Evolutionary conservation across 2,329 filamentous ascomycete genomes (phyloP).

Genomic region (Plenodomus lindquistii): DNA sequence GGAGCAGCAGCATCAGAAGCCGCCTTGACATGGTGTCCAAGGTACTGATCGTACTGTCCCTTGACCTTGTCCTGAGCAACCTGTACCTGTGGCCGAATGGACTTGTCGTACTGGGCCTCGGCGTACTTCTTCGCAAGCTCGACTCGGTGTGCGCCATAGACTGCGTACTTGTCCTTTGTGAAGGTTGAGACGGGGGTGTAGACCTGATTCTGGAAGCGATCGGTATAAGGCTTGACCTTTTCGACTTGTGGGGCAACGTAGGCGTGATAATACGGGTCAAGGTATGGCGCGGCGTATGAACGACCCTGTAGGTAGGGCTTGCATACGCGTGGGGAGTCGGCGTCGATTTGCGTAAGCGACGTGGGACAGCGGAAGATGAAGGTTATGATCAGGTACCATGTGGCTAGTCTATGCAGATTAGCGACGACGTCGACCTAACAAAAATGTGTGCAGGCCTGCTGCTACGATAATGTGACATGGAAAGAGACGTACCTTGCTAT

Average conservation of each 20-base stretch:
- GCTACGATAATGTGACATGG: too few relatives aligned
- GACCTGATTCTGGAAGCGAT: slow-evolving; percentile 61
- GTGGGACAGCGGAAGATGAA: slow-evolving; percentile 82
- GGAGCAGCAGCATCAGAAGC: slow-evolving; percentile 64
- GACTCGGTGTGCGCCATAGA: slow-evolving; percentile 75
- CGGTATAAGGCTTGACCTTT: slow-evolving; percentile 71
- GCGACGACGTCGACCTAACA: too few relatives aligned
- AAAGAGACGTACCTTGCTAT: slow-evolving; percentile 31
- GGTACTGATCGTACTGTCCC: slow-evolving; percentile 68
- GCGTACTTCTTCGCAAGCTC: slow-evolving; percentile 69
- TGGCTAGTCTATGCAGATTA: slow-evolving; percentile 59
- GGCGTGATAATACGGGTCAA: slow-evolving; percentile 81
- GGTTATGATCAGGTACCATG: slow-evolving; percentile 85
- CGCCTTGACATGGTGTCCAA: slow-evolving; percentile 75
- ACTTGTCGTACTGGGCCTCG: slow-evolving; percentile 75
- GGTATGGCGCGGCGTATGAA: slow-evolving; percentile 70
- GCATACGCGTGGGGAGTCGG: slow-evolving; percentile 76
- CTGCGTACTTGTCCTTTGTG: slow-evolving; percentile 62
- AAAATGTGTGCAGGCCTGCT: neutral
- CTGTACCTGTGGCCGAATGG: slow-evolving; percentile 73
- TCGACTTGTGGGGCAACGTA: slow-evolving; percentile 86
- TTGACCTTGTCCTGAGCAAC: slow-evolving; percentile 65
- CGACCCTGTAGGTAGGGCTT: slow-evolving; percentile 73
- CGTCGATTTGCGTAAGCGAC: slow-evolving; percentile 67
- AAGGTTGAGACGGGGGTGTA: slow-evolving; percentile 70